Evolutionary conservation across 139 green algal genomes (phyloP), one percentile per base, ranked within the genome.

Genomic region (Chlorella sp.): DNA sequence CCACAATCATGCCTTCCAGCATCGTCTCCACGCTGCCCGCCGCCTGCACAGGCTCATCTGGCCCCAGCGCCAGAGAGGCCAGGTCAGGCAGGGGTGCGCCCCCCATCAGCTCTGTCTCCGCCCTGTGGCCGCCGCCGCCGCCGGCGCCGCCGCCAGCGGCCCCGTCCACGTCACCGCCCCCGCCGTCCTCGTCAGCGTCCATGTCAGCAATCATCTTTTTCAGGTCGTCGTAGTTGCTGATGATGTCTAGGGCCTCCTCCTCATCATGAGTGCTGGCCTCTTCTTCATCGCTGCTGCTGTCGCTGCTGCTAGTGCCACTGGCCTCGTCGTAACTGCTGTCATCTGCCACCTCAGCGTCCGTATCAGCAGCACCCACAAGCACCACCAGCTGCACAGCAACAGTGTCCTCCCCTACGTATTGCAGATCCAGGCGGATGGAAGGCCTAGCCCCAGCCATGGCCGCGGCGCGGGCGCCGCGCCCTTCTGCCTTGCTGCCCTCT

Each of bases 1-100:
- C 88, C 28, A 95, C 91, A 16, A 95, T 87, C 39, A 91, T 93
- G 53, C 91, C 92, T 69, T 95, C 92, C 21, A 95, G 53, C 69
- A 94, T 75, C 18, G 77, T 73, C 66, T 77, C 77, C 34, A 95
- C 88, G 30, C 1, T 60, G 34, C 93, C 93, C 36, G 91, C 92
- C 14, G 77, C n/a, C 60, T 42, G 39, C 39, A 95, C 66, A 18
- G 71, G 30, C 21, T 94, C 92, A 0, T 90, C 69, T 5, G 64
- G n/a, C 42, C 18, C 37, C 12, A 95, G 69, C 16, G 89, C 88
- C 64, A 94, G 85, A 22, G 83, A 40, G 22, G 87, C 87, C 30
- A 93, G 69, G 24, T 77, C 64, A 69, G 90, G 88, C 84, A 93
- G 61, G 34, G 82, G 90, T 48, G 48, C 34, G 40, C 60, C 71